Percentiles rank a stretch among this genome's conserved stretches.
Evolutionary conservation across 345 rosid species (phyloP).

Genomic region (Raphanus raphanistrum): DNA sequence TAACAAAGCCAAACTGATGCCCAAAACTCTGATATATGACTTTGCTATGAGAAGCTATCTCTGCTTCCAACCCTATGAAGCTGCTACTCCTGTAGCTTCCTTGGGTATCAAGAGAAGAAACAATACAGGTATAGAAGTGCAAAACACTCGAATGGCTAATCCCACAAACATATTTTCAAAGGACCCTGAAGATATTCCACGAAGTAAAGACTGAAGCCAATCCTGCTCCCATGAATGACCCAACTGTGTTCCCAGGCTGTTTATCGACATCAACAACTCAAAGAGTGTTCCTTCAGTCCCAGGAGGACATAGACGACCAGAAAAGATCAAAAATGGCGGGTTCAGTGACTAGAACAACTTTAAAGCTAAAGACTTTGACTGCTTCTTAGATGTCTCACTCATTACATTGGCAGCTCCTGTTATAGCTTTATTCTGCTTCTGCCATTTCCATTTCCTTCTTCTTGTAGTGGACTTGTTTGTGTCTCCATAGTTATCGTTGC

Average conservation of each 20-base stretch:
- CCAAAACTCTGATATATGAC: too few species aligned
- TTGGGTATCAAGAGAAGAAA: too few species aligned
- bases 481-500: conserved; percentile 48
- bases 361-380: conserved; percentile 39
- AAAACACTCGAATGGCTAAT: conserved; percentile 63
- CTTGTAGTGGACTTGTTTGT: conserved; percentile 48
- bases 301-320: conserved; percentile 94
- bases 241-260: conserved; percentile 81
- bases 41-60: too few species aligned
- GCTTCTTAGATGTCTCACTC: conserved; percentile 40
- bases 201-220: conserved; percentile 54
- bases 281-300: conserved; percentile 95
- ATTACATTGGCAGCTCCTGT: conserved; percentile 28
- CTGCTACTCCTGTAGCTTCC: too few species aligned
- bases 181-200: conserved; percentile 84
- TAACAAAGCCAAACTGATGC: too few species aligned
- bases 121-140: conserved; percentile 43
- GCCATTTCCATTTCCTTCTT: conserved; percentile 69
- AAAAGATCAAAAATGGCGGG: conserved; percentile 82
- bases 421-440: conserved; percentile 45
- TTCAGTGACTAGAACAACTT: conserved; percentile 60
- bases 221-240: conserved; percentile 83
- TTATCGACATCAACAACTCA: conserved; percentile 93
- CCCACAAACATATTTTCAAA: conserved; percentile 74
- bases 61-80: too few species aligned